These are phyloP conservation scores for Cichorium intybus DNA, from an alignment of 140 eudicot genomes.

Conservation along the genomic window DNA sequence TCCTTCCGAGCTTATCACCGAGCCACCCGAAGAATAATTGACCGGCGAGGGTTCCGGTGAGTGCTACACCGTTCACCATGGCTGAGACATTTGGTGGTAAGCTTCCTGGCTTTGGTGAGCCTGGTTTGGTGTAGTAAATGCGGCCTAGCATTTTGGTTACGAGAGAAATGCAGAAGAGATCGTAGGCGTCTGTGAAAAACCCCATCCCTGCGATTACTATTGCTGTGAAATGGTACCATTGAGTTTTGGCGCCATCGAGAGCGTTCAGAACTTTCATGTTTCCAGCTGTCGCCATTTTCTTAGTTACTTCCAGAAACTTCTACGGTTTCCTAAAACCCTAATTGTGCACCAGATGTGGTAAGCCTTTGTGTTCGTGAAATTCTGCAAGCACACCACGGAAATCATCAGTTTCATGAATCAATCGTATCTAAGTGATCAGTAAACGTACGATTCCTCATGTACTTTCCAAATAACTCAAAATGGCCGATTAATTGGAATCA, in stretches of 20 bases:
- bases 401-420: not conserved
- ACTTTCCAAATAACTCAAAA: not conserved
- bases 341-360: not conserved
- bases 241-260: constrained; percentile 83
- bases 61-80: constrained; percentile 79
- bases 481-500: not conserved
- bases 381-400: not conserved
- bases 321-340: not conserved
- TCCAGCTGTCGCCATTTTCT: constrained; percentile 31
- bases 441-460: not conserved
- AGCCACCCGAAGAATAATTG: constrained; percentile 92
- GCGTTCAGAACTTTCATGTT: constrained; percentile 66
- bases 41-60: constrained; percentile 74
- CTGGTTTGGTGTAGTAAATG: constrained; percentile 59
- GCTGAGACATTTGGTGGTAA: constrained; percentile 80
- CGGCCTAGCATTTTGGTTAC: constrained; percentile 86
- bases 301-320: not conserved
- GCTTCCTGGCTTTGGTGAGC: constrained; percentile 65
- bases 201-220: constrained; percentile 89
- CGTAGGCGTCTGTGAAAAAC: constrained; percentile 85
- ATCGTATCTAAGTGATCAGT: not conserved
- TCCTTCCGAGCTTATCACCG: constrained; percentile 79
- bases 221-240: constrained; percentile 92
- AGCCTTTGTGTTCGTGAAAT: not conserved
- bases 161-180: constrained; percentile 74